Evolutionary conservation across 106 monocot species (phyloP), one percentile per base, ranked within the genome.

Genomic region (Agapanthus africanus): DNA sequence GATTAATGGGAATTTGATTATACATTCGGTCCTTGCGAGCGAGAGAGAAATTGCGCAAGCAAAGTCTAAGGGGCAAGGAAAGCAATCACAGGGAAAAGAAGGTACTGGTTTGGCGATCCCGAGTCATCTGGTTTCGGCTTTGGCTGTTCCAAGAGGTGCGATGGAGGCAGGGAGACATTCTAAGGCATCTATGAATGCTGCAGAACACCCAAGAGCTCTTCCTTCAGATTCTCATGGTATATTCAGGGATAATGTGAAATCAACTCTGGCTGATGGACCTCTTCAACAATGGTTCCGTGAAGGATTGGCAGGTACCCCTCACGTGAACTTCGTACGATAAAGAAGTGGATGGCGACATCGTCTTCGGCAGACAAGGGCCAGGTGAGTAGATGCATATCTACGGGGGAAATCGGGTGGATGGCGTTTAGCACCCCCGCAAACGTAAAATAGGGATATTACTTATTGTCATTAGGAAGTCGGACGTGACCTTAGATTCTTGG

Each of bases 1-100:
- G 81, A 91, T 95, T 25, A 86, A 95, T 68, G 91, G 95, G 1
- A 95, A 95, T 75, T 75, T 95, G 76, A 91, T 95, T 68, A 95
- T 95, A 46, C 86, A 86, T 66, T 95, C 95, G 6, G 83, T 95
- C 56, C 79, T 95, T 62, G 95, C 86, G 32, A 84, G 86, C 70
- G 95, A 95, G 73, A 85, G 67, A 77, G 86, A 88, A 7, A 73
- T 73, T 34, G 66, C 71, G 31, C 73, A 87, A 28, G 71, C 40
- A 41, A 52, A 39, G 23, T 81, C 70, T n/a, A n/a, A n/a, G n/a
- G n/a, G n/a, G n/a, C n/a, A n/a, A n/a, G n/a, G n/a, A n/a, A n/a
- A n/a, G n/a, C n/a, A n/a, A 21, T 61, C 76, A 19, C 52, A 68
- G 11, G 69, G 40, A 23, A 74, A 77, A 59, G 52, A 54, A n/a